Evolutionary conservation across 345 rosid genomes (phyloP), one percentile per base, ranked within the genome.

Genomic region (Syzygium oleosum): DNA sequence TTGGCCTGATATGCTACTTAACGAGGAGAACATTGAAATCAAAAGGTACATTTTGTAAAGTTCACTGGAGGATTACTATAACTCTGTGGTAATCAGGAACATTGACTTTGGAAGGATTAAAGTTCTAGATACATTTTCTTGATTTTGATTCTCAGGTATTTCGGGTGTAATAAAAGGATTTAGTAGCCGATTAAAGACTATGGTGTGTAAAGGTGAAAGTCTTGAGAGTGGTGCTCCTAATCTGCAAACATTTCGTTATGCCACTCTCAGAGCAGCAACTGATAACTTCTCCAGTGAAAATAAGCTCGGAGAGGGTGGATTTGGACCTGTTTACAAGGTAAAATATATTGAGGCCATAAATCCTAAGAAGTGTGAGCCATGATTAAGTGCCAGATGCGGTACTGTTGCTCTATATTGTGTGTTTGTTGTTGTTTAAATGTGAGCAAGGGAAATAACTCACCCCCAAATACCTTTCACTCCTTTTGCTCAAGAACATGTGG

Each of bases 231-330:
- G 92, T 85, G 86, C 77, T 29, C 89, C 87, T 49, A 85, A 31
- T 85, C 86, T 87, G 86, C 90, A 86, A 84, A 87, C 63, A 16
- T 93, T 91, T 88, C 83, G 84, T 73, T 90, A 89, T 19, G 87
- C 55, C 11, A 87, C 51, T 51, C 86, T 93, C 54, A 84, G 85
- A 88, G 86, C 41, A 61, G 93, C 94, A 43, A 93, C 94, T 17
- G 31, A 89, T 41, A 83, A 89, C 87, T 93, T 93, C 88, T 89
- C 91, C 0, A 31, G 58, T n/a, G 89, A 87, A 88, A 93, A 92
- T 65, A 88, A 85, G 85, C 89, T 93, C 34, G 93, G 93, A 49
- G 88, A 91, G 86, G 94, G 93, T 83, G 94, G 93, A 23, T 93
- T 85, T 88, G 93, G 93, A 25, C 93, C 93, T 23, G 93, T 93